phyloP scores from a whole-genome alignment of 768 basidiomycete species.

The Auriscalpium microsporum region DNA sequence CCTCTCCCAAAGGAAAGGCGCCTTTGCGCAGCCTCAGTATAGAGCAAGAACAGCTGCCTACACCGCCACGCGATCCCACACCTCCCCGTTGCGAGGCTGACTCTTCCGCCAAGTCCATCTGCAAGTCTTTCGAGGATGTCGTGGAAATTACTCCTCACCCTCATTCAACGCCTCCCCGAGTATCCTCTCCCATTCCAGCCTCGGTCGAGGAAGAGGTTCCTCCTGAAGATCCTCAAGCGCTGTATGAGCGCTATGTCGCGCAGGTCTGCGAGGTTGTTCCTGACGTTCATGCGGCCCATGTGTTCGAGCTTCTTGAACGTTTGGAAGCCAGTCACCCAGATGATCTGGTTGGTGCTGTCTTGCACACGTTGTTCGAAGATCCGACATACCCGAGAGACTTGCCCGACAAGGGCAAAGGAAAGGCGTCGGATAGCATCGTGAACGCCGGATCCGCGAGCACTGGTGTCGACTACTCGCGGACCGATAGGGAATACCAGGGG shows the following conservation, averaged over 20 bases:
- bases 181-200: neutral
- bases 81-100: neutral
- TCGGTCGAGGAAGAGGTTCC: neutral
- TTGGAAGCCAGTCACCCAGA: constrained; percentile 30
- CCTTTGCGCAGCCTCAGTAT: neutral
- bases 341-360: constrained; percentile 40
- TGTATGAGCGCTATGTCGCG: constrained; percentile 28
- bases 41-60: neutral
- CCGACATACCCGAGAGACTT: constrained; percentile 48
- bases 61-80: neutral
- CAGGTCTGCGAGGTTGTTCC: constrained; percentile 63
- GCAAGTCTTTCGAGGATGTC: neutral
- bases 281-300: constrained; percentile 54
- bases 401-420: constrained; percentile 37
- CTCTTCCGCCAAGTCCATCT: neutral
- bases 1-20: neutral
- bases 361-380: constrained; percentile 58
- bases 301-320: constrained; percentile 37
- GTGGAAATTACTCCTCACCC: neutral
- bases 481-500: constrained; percentile 35
- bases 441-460: constrained; percentile 18
- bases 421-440: constrained; percentile 20
- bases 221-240: neutral
- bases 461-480: constrained; percentile 45
- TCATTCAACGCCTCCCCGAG: neutral